phyloP scores from a whole-genome alignment of 805 yeast species.

The Wickerhamiella shivajii region DNA sequence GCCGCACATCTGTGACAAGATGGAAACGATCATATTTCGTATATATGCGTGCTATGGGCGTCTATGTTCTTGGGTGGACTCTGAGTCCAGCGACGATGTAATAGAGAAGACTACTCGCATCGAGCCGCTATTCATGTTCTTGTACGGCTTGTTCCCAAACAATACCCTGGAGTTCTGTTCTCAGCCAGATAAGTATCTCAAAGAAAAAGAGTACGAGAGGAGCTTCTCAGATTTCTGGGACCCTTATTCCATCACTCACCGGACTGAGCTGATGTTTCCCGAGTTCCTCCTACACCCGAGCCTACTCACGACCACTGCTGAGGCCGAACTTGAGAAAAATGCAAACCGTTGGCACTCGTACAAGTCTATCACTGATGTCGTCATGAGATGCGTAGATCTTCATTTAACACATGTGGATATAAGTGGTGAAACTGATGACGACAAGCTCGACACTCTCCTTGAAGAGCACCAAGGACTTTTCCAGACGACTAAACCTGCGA shows the following conservation, averaged over 20 bases:
- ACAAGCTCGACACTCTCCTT: slow-evolving; percentile 3
- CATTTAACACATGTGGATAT: slow-evolving; percentile 11
- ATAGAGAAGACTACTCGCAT: slow-evolving; percentile 17
- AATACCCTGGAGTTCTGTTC: slow-evolving; percentile 32
- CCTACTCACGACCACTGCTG: slow-evolving; percentile 26
- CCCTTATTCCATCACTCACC: slow-evolving; percentile 23
- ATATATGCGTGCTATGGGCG: slow-evolving; percentile 34
- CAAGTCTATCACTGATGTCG: slow-evolving; percentile 4
- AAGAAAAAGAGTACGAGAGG: slow-evolving; percentile 13
- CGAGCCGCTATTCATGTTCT: slow-evolving; percentile 30
- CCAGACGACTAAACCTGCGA: not conserved
- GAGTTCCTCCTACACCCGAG: slow-evolving; percentile 37
- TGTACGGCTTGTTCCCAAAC: slow-evolving; percentile 46
- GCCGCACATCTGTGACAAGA: slow-evolving; percentile 32
- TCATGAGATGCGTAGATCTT: slow-evolving; percentile 20
- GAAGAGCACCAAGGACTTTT: slow-evolving; percentile 11
- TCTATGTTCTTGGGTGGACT: slow-evolving; percentile 27
- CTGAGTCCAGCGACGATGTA: slow-evolving; percentile 1
- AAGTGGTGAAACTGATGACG: slow-evolving; percentile 1
- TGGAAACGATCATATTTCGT: slow-evolving; percentile 27
- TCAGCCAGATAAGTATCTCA: slow-evolving; percentile 29
- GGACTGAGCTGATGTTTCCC: slow-evolving; percentile 22
- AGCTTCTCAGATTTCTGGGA: slow-evolving; percentile 23
- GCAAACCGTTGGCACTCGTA: slow-evolving; percentile 5
- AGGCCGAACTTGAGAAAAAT: slow-evolving; percentile 22